A percentile compares a stretch with the other conserved stretches of the same genome.
Evolutionary conservation across 2,329 filamentous ascomycete species (phyloP).

Genomic region (Aspergillus brasiliensis): DNA sequence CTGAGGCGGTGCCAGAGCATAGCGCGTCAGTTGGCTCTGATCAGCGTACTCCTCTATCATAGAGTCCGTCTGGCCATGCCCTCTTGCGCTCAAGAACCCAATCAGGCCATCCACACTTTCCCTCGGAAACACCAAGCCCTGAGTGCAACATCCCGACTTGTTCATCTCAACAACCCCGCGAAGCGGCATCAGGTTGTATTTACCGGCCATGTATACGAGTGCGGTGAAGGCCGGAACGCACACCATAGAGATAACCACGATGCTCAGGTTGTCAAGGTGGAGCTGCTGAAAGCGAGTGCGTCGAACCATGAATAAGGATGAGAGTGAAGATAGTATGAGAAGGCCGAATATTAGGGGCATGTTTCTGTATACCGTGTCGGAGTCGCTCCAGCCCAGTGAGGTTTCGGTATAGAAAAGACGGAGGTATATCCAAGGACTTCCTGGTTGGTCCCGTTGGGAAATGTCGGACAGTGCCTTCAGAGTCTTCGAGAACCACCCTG

Average conservation of each 20-base stretch:
- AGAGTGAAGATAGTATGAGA: constrained; percentile 11
- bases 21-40: constrained; percentile 10
- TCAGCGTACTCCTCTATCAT: constrained; percentile 31
- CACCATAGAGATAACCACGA: constrained; percentile 22
- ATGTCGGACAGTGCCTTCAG: constrained; percentile 24
- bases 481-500: constrained; percentile 40
- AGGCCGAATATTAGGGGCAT: constrained; percentile 24
- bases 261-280: constrained; percentile 20
- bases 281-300: constrained; percentile 9
- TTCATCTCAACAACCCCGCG: constrained; percentile 30
- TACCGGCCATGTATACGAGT: constrained; percentile 29
- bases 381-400: constrained; percentile 26
- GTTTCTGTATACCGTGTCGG: constrained; percentile 27
- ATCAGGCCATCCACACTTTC: constrained; percentile 22
- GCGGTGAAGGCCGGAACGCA: constrained; percentile 25
- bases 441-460: background rate
- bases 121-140: constrained; percentile 35
- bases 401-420: constrained; percentile 40
- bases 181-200: constrained; percentile 27
- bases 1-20: constrained; percentile 27
- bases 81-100: constrained; percentile 15
- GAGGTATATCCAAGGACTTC: constrained; percentile 31
- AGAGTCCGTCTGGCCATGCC: constrained; percentile 28
- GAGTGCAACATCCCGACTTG: constrained; percentile 35
- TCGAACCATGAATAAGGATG: constrained; percentile 18